Base-by-base conservation (phyloP, 2,329 filamentous ascomycete genomes). In the Cryphonectria japonica region DNA sequence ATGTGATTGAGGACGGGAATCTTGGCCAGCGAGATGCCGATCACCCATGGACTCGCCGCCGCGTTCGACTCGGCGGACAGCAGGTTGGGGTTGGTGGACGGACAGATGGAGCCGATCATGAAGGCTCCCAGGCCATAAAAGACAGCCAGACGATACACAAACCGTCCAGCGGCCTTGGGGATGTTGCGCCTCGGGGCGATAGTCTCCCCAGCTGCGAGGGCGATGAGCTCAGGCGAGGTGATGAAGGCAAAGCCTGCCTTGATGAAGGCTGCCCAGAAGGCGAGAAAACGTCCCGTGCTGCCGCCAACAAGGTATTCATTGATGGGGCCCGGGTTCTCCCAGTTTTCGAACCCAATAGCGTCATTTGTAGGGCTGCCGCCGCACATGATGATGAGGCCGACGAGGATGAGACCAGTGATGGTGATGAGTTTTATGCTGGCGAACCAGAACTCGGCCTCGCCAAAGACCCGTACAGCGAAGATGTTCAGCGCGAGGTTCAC, bases 61-160 rank as follows among this genome's bases (percentile, higher is more conserved):
- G 89, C 88, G 75, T 87, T 83, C 74, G 90, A 89, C 1, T 85
- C 85, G 65, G 84, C 86, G 46, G 82, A 82, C 3, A 89, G 85
- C 73, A 95, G 85, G 9, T 67, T 67, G 0, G 82, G 74, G 75
- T 95, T 88, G 73, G 93, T 85, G 77, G 89, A 92, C 1, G 93
- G 85, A 8, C 89, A 87, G 69, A 91, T 83, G 75, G 88, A 84
- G 67, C 89, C 89, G 61, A 91, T 86, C 72, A 90, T 81, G 74
- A 91, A 83, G 37, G 87, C 86, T 3, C 86, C 85, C n/a, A 91
- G 78, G 8, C 89, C 87, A 78, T 91, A 91, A 78, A 91, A 91
- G 74, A 90, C 76, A 60, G 87, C 83, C 26, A 91, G 85, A 73
- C 89, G 88, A 81, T 84, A 89, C 75, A 91, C 84, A 75, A 90